Percentiles rank a stretch among this genome's conserved stretches.
Evolutionary conservation across 2,329 filamentous ascomycete genomes (phyloP).

Genomic region (Hymenoscyphus albidus): DNA sequence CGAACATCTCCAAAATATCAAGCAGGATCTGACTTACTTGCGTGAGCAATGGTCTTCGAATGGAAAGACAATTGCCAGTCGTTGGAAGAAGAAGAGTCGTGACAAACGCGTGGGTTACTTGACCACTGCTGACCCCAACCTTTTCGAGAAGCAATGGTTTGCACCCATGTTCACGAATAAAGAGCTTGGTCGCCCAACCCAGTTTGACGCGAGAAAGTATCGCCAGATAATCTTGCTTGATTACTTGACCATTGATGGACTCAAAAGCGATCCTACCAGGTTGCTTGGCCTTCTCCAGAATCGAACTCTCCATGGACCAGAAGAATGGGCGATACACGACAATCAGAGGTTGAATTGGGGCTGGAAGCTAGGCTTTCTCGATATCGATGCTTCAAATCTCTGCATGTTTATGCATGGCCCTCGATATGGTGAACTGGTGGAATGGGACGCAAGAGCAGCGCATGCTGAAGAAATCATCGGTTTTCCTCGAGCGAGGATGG

Average conservation of each 20-base stretch:
- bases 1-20: neutral
- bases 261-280: neutral
- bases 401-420: slow-evolving; percentile 14
- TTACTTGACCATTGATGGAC: neutral
- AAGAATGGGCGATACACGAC: slow-evolving; percentile 2
- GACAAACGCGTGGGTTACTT: slow-evolving; percentile 1
- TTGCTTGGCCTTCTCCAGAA: neutral
- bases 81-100: slow-evolving; percentile 1
- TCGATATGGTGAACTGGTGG: slow-evolving; percentile 13
- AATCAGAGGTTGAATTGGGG: slow-evolving; percentile 6
- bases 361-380: neutral
- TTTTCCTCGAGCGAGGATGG: slow-evolving; percentile 10
- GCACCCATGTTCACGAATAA: neutral
- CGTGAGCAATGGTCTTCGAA: neutral
- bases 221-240: neutral
- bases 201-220: neutral
- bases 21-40: neutral
- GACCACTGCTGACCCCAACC: neutral
- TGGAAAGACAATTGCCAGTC: slow-evolving; percentile 2
- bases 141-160: slow-evolving; percentile 4
- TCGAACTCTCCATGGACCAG: neutral
- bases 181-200: neutral
- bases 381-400: slow-evolving; percentile 9
- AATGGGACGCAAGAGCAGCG: slow-evolving; percentile 9
- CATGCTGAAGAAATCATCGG: slow-evolving; percentile 10